These are phyloP conservation scores for Alternaria infectoria DNA, from an alignment of 2,329 filamentous ascomycete species.

Conservation along the genomic window DNA sequence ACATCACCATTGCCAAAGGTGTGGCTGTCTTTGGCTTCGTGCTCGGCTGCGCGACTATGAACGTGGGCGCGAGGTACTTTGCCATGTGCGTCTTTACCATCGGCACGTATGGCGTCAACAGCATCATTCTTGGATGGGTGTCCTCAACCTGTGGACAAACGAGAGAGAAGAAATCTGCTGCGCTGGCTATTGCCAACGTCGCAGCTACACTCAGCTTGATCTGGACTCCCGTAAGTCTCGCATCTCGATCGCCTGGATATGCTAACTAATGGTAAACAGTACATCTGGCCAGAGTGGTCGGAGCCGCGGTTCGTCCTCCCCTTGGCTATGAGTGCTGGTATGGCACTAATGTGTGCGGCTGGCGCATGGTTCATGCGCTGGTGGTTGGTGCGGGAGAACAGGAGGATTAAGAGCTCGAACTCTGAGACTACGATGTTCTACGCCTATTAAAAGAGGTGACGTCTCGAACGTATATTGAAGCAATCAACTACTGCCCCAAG, in stretches of 20 bases:
- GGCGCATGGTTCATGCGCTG: constrained; percentile 3
- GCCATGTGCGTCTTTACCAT: constrained; percentile 12
- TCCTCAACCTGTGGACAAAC: constrained; percentile 51
- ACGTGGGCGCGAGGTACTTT: constrained; percentile 43
- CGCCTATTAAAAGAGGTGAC: background rate
- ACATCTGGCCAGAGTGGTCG: background rate
- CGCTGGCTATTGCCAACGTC: constrained; percentile 53
- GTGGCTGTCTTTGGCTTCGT: constrained; percentile 48
- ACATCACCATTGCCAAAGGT: constrained; percentile 47
- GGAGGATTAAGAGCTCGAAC: background rate
- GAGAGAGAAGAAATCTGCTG: constrained; percentile 53
- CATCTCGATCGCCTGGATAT: background rate
- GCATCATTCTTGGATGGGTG: constrained; percentile 50
- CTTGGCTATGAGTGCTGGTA: constrained; percentile 1
- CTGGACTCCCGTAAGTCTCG: constrained; percentile 18
- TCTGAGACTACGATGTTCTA: constrained; percentile 3
- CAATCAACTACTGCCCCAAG: background rate
- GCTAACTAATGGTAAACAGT: background rate
- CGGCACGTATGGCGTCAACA: constrained; percentile 32
- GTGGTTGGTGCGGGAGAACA: background rate
- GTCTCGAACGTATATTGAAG: background rate
- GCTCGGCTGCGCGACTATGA: constrained; percentile 46
- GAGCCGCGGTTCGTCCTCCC: background rate
- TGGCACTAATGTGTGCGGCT: background rate
- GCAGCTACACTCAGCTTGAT: constrained; percentile 50